Evolutionary conservation across 2,329 filamentous ascomycete species (phyloP).

Genomic region (Blastomyces silverae): DNA sequence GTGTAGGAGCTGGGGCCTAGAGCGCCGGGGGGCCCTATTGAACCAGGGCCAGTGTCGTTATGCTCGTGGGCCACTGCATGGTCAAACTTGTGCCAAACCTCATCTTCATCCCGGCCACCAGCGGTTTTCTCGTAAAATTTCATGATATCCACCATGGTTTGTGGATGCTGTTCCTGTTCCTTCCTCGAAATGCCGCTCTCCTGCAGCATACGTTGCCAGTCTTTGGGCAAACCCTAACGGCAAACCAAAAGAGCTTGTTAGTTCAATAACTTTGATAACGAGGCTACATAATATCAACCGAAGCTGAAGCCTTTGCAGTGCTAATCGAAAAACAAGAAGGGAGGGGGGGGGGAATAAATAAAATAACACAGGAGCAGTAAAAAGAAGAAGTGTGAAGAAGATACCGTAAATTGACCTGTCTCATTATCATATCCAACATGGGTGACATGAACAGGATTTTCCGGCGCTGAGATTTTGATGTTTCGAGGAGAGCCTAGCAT

Average conservation of each 20-base stretch:
- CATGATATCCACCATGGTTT: constrained; percentile 92
- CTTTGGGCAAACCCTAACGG: constrained; percentile 77
- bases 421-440: constrained; percentile 96
- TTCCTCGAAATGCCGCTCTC: constrained; percentile 95
- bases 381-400: too few relatives aligned
- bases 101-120: constrained; percentile 71
- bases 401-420: constrained; percentile 90
- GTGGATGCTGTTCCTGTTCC: constrained; percentile 90
- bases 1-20: constrained; percentile 44
- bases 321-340: not conserved
- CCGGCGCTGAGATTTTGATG: constrained; percentile 91
- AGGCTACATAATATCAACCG: not conserved
- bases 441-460: constrained; percentile 95
- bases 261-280: not conserved
- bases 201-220: constrained; percentile 94
- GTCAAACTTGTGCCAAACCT: constrained; percentile 93
- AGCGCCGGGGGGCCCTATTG: constrained; percentile 38
- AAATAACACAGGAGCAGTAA: not conserved
- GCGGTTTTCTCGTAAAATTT: constrained; percentile 95
- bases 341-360: not conserved
- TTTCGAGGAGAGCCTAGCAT: constrained; percentile 78
- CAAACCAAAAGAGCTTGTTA: constrained; percentile 35
- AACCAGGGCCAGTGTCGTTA: constrained; percentile 32
- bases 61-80: constrained; percentile 60
- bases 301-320: too few relatives aligned